Evolutionary conservation across 805 yeast genomes (phyloP), one percentile per base, ranked within the genome.

Genomic region (Vanderwaltozyma yarrowii): DNA sequence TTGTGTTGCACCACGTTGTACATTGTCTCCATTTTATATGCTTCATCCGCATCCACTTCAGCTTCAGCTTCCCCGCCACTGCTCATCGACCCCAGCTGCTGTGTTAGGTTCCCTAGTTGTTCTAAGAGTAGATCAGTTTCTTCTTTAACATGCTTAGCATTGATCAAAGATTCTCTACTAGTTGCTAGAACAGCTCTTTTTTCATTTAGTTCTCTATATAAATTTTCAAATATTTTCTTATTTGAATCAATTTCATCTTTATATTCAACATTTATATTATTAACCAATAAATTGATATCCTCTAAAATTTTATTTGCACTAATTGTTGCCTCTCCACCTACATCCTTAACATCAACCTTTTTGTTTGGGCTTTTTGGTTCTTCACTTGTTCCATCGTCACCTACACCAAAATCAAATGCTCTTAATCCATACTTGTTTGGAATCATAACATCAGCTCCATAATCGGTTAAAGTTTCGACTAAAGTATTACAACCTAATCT

Each of bases 341-440:
- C 30, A 18, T 31, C 30, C 11, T n/a, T 19, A 11, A 29, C 31
- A 18, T 19, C 15, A 15, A 19, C 10, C 5, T 20, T 21, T 3
- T 31, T 21, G 6, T 20, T 20, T n/a, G 24, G 35, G 11, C 32
- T 33, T 5, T 17, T 36, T 12, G 25, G n/a, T n/a, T n/a, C n/a
- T n/a, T n/a, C 23, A 12, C 15, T 15, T 21, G 26, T 10, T 10
- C 24, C 20, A n/a, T 13, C 6, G 16, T 30, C 23, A 36, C 54
- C 55, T 21, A 60, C 76, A 32, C 94, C 95, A 61, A 83, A 89
- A 61, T 92, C 97, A 12, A 70, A 62, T 3, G 97, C 95, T 43
- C 82, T 75, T 25, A 89, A 70, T 0, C 96, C 96, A 4, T 89
- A 81, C 36, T 83, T 80, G 56, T 92, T 92, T 5, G 85, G 74